Base-by-base conservation (phyloP, 441 rosid genomes). In the Rhodomyrtus psidioides region DNA sequence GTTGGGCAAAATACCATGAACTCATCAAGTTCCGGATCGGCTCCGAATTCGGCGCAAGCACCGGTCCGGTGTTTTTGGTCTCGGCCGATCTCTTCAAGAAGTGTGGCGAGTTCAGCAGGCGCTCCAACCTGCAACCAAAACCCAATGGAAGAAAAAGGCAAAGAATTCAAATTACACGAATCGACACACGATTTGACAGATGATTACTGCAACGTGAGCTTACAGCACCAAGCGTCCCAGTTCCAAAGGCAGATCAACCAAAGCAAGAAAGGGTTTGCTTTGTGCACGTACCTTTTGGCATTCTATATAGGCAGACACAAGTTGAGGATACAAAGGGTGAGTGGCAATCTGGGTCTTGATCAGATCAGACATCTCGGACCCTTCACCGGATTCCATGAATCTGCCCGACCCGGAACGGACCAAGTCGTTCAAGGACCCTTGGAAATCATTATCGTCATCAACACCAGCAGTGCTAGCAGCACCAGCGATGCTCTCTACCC, bases 1-100 rank as follows among this genome's bases (percentile, higher is more conserved):
- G 46, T 55, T 42, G 54, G 58, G 51, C 44, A 53, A 12, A 23
- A 34, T 88, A 94, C 96, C 96, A 94, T 94, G 92, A 94, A 94
- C 65, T 92, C 91, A 44, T 94, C 96, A 4, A 94, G 94, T 87
- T 91, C 93, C 42, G 94, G 96, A 87, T 94, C 95, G 85, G 88
- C 90, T 88, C 96, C 95, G 15, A 91, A 84, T 53, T 89, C 89
- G 84, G 86, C 70, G 85, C 83, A 65, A 83, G 81, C 83, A 85
- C 86, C 83, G 30, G 82, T 54, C 51, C 87, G 84, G 21, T 65
- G 81, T 88, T 81, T 90, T 30, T 87, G 91, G 46, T 88, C 90
- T 85, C 89, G 87, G 85, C 89, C 85, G 34, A 93, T 89, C 83
- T 91, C 94, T 81, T 91, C 95, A 6, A 93, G 91, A 83, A 92